Evolutionary conservation across 2,329 filamentous ascomycete species (phyloP).

Genomic region (Botryotinia calthae): DNA sequence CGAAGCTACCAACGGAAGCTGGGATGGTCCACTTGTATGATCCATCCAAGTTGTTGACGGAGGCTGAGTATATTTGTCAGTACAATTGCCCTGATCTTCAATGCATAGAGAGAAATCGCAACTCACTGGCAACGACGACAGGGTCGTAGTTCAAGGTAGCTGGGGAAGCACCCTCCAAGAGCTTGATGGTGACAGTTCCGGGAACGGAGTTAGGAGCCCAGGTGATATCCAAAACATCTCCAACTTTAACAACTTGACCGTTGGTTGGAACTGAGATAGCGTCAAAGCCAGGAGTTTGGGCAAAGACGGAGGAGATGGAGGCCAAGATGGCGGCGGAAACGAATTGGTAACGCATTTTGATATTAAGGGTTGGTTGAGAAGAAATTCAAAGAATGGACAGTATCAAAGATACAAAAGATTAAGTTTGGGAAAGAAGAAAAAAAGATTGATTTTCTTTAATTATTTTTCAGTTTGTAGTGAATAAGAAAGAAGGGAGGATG

Average conservation of each 20-base stretch:
- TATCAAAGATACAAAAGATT: constrained; percentile 33
- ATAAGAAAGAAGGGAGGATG: background rate
- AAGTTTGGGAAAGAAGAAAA: background rate
- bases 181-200: constrained; percentile 50
- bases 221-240: constrained; percentile 49
- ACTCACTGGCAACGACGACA: constrained; percentile 52
- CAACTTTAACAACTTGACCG: constrained; percentile 48
- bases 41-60: constrained; percentile 47
- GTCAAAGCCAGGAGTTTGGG: constrained; percentile 57
- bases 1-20: constrained; percentile 44
- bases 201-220: constrained; percentile 48
- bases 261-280: constrained; percentile 49
- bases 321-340: constrained; percentile 33
- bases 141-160: constrained; percentile 44
- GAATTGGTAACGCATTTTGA: constrained; percentile 36
- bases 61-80: constrained; percentile 41
- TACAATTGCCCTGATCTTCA: background rate
- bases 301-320: constrained; percentile 40
- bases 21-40: constrained; percentile 52
- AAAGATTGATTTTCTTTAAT: background rate
- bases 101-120: background rate
- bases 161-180: constrained; percentile 52
- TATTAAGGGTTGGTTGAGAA: constrained; percentile 4
- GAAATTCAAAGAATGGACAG: constrained; percentile 33
- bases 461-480: background rate